Percentiles rank a stretch among this genome's conserved stretches.
Conservation (phyloP, 1,284 basidiomycete genomes). For the Sanguinoderma infundibulare region DNA sequence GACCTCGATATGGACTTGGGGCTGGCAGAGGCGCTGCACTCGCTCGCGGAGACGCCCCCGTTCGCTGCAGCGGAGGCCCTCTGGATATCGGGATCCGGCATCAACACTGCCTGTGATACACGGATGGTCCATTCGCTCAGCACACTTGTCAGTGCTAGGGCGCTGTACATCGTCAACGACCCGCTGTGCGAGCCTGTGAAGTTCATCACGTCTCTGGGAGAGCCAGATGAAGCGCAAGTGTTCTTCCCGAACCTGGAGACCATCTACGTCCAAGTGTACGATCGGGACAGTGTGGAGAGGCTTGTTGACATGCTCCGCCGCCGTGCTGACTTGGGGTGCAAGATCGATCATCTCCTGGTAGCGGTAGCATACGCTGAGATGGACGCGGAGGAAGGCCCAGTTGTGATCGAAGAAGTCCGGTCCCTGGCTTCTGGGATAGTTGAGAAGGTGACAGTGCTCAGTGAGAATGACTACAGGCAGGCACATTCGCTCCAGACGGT, state of each 20-base stretch:
- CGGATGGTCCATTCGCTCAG: not conserved
- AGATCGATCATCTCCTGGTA: not conserved
- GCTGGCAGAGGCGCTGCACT: not conserved
- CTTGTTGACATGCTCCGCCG: not conserved
- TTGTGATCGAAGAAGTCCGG: not conserved
- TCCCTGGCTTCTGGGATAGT: not conserved
- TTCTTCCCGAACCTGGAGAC: not conserved
- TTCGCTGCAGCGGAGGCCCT: not conserved
- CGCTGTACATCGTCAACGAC: not conserved
- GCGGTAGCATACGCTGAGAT: not conserved
- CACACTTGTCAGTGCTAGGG: not conserved
- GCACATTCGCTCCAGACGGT: not conserved
- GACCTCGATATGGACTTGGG: not conserved
- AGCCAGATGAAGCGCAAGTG: not conserved
- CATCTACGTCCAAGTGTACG: not conserved
- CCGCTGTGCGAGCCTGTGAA: not conserved
- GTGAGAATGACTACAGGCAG: not conserved
- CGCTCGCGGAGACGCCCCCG: not conserved
- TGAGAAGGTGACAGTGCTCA: not conserved
- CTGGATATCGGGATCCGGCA: not conserved
- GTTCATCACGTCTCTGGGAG: not conserved
- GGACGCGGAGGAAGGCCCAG: not conserved
- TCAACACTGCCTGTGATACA: not conserved
- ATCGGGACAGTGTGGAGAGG: not conserved
- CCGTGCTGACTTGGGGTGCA: not conserved